These are phyloP conservation scores for Melastoma malabathricum DNA, from an alignment of 345 rosid genomes.

Conservation along the genomic window DNA sequence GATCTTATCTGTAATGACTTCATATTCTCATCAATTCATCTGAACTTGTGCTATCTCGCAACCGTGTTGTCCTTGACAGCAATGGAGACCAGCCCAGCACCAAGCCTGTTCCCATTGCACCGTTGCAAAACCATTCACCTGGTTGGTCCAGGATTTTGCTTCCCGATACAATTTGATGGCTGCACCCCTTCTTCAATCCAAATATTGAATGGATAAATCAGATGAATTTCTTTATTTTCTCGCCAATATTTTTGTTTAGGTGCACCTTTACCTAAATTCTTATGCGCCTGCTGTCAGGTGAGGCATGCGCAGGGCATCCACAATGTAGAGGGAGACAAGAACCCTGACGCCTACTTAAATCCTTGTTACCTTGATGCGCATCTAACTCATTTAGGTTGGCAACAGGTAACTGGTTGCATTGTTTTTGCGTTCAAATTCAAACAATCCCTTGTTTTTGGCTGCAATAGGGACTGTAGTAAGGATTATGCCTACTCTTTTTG, in stretches of 20 bases:
- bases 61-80: constrained; percentile 23
- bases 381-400: constrained; percentile 86
- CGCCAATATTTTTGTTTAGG: no score
- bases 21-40: no score
- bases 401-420: constrained; percentile 33
- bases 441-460: background rate
- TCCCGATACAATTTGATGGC: constrained; percentile 7
- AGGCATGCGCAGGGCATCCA: constrained; percentile 98
- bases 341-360: constrained; percentile 69
- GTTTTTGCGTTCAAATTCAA: constrained; percentile 3
- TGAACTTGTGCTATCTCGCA: background rate
- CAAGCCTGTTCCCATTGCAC: constrained; percentile 75
- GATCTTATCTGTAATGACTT: no score
- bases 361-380: constrained; percentile 86
- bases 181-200: constrained; percentile 25
- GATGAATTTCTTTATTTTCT: no score
- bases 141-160: constrained; percentile 40
- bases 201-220: constrained; percentile 17
- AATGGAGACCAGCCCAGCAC: constrained; percentile 55
- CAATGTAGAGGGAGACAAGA: constrained; percentile 95
- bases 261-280: background rate
- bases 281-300: constrained; percentile 59
- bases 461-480: background rate
- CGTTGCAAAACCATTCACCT: constrained; percentile 90
- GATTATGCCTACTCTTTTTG: background rate